Base-by-base conservation (phyloP, 352 stramenopile genomes). In the Phytophthora fragariaefolia region DNA sequence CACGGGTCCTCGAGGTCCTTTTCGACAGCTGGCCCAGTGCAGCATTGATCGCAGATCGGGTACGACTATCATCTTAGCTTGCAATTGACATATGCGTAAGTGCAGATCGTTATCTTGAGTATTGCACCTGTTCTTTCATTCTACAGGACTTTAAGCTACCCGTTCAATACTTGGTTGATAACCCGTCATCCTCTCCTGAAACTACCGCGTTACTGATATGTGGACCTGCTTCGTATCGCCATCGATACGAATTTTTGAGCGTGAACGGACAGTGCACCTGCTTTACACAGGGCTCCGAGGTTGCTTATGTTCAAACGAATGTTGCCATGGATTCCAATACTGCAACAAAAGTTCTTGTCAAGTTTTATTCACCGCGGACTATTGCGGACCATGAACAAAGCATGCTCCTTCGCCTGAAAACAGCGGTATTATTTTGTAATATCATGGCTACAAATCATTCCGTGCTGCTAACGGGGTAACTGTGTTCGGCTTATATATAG, bases 111-210 rank as follows among this genome's bases (percentile, higher is more conserved):
- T n/a, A n/a, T n/a, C n/a, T n/a, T n/a, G n/a, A n/a, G n/a, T n/a
- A 36, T 12, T 36, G 30, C 15, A 15, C 8, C 30, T 28, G 6
- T n/a, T n/a, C 22, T 24, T 26, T 38, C 6, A 20, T 17, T 17
- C 6, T 69, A 18, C 36, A 93, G 77, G 82, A 90, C 40, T 73
- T 91, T 54, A 86, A 83, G 26, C 63, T 93, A 10, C 82, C 85
- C 0, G 80, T 91, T 18, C 85, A 93, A 58, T 91, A 91, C 18
- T 70, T 93, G 30, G 83, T 82, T 4, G 82, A 91, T 47, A 93
- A 93, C 27, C 62, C 79, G 6, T 59, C 77, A 6, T 82, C 79
- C 9, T 68, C 74, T 17, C 60, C 82, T 13, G 81, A 90, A 42
- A 74, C 76, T 3, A 85, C 69, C 0, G 64, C 81, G 1, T 56